Evolutionary conservation across 2,329 filamentous ascomycete species (phyloP), one percentile per base, ranked within the genome.

Genomic region (Boeremia lycopersici): DNA sequence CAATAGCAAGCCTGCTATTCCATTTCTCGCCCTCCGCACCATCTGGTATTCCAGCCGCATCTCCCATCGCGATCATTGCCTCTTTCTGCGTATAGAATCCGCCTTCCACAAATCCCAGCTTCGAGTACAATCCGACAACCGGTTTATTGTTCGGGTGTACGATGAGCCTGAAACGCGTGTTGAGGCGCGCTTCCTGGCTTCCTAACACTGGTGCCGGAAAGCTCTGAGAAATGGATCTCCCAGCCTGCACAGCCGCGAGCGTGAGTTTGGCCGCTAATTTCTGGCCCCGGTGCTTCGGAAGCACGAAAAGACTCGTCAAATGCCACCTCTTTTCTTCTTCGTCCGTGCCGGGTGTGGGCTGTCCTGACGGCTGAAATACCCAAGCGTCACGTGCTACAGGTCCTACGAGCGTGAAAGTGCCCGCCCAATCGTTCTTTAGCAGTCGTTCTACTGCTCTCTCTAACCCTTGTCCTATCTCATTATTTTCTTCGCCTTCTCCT

Each of bases 231-330:
- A 34, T 34, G 33, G 33, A 15, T 15, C 9, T 13, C 23, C 43
- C 43, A 11, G 31, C 43, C n/a, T 13, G 31, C 7, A 46, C 23
- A 46, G 43, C 43, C 23, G 43, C 43, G 4, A 35, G 23, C 12
- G 43, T 46, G 23, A 46, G 31, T n/a, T 36, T 46, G 9, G 31
- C 43, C 7, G 43, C 43, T 26, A 46, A 6, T 10, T 31, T 31
- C 3, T 23, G 23, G 6, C 43, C 43, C 2, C 43, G 31, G 43
- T 46, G 31, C 33, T 46, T 31, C 8, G 43, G 43, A n/a, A 46
- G 43, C n/a, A 46, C 43, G 31, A 46, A 46, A 15, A 46, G 43
- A 17, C 43, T 46, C 13, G 43, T 46, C 43, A 46, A 36, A 26
- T 46, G 43, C 31, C 31, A 36, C 19, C 43, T 34, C 23, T 34